Percentiles rank a stretch among this genome's conserved stretches.
Evolutionary conservation across 768 basidiomycete species (phyloP).

Genomic region (Nevesoporus exiguus): DNA sequence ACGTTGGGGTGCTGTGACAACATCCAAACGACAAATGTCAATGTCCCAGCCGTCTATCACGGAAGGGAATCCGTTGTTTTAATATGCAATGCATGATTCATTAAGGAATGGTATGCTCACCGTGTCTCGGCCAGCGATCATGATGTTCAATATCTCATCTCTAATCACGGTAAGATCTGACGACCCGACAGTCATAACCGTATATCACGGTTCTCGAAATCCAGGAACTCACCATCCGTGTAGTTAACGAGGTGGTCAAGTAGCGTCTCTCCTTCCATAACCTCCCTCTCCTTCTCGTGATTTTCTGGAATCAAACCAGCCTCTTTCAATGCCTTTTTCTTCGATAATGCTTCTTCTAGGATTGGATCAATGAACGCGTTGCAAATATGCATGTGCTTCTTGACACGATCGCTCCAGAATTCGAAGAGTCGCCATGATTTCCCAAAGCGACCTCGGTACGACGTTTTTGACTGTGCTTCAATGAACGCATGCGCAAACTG

Average conservation of each 20-base stretch:
- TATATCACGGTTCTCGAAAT: not conserved
- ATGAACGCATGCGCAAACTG: slow-evolving; percentile 49
- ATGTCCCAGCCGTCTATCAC: slow-evolving; percentile 28
- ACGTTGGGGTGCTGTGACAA: slow-evolving; percentile 30
- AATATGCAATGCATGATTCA: not conserved
- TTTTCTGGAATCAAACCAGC: slow-evolving; percentile 17
- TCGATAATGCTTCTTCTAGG: slow-evolving; percentile 42
- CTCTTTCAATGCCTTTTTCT: slow-evolving; percentile 30
- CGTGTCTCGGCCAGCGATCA: slow-evolving; percentile 37
- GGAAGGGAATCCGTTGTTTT: not conserved
- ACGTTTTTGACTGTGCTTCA: slow-evolving; percentile 41
- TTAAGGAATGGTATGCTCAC: slow-evolving; percentile 9
- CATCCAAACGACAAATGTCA: slow-evolving; percentile 31
- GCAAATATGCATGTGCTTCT: slow-evolving; percentile 44
- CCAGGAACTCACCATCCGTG: slow-evolving; percentile 22
- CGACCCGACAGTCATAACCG: not conserved
- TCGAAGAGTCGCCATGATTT: slow-evolving; percentile 50
- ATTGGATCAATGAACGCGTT: slow-evolving; percentile 54
- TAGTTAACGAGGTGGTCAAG: slow-evolving; percentile 30
- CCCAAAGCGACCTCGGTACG: slow-evolving; percentile 40
- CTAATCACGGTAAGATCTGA: slow-evolving; percentile 31
- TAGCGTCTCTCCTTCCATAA: slow-evolving; percentile 26
- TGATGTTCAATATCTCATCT: slow-evolving; percentile 37
- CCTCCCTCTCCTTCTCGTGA: slow-evolving; percentile 2
- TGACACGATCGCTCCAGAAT: slow-evolving; percentile 47